Percentiles rank a stretch among this genome's conserved stretches.
These are phyloP conservation scores for Vickermania spadyakhi DNA, from an alignment of 208 protist species.

Conservation along the genomic window DNA sequence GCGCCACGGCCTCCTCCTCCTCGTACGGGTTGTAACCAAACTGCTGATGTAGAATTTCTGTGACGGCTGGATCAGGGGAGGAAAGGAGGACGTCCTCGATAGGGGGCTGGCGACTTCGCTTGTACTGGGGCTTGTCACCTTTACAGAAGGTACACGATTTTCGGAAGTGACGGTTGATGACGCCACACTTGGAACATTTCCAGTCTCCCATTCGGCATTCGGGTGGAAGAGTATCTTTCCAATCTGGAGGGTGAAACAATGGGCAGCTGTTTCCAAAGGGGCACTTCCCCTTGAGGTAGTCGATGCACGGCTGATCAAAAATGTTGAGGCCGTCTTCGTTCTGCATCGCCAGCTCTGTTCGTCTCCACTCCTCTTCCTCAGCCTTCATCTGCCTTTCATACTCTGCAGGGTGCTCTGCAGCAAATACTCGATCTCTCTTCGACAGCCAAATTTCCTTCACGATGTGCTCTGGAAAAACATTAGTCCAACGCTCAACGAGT, in stretches of 20 bases:
- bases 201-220: conserved; percentile 88
- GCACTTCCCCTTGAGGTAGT: conserved; percentile 87
- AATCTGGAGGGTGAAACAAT: conserved; percentile 77
- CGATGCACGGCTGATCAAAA: conserved; percentile 88
- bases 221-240: conserved; percentile 76
- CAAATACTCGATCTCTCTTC: conserved; percentile 84
- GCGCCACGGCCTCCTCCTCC: conserved; percentile 42
- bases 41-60: conserved; percentile 45
- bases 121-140: conserved; percentile 87
- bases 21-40: conserved; percentile 85
- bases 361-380: conserved; percentile 75
- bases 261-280: conserved; percentile 67
- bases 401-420: conserved; percentile 60
- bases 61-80: conserved; percentile 51
- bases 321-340: conserved; percentile 86
- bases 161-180: conserved; percentile 90
- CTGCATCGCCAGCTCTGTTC: conserved; percentile 57
- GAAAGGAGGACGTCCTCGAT: conserved; percentile 64
- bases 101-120: conserved; percentile 40
- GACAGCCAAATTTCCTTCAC: conserved; percentile 81
- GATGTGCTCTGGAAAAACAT: conserved; percentile 79
- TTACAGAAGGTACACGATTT: conserved; percentile 85
- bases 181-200: conserved; percentile 82
- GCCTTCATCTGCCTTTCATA: conserved; percentile 43
- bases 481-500: conserved; percentile 86